Evolutionary conservation across 2,329 filamentous ascomycete genomes (phyloP).

Genomic region (Akanthomyces lecanii): DNA sequence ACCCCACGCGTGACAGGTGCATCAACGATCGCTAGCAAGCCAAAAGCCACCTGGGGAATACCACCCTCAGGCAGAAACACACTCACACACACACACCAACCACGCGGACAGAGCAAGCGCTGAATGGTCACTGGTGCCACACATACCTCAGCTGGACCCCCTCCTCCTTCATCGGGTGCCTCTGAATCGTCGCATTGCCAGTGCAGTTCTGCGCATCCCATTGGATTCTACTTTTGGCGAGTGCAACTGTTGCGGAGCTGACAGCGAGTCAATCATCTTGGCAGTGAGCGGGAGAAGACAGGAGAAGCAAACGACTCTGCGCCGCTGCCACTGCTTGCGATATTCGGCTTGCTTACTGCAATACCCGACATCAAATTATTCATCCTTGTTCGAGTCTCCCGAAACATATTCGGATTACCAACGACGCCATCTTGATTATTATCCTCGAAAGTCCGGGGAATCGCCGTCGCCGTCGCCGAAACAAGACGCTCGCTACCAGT

Average conservation of each 20-base stretch:
- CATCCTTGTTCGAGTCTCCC: neutral
- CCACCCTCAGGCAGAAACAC: neutral
- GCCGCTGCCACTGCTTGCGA: no score
- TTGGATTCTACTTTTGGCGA: neutral
- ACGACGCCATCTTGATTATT: neutral
- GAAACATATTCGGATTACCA: neutral
- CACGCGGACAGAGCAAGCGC: conserved; percentile 10
- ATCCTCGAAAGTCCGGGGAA: conserved; percentile 5
- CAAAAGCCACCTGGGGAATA: neutral
- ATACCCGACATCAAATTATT: neutral
- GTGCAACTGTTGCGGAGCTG: conserved; percentile 5
- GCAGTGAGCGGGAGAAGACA: neutral
- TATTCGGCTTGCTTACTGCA: neutral
- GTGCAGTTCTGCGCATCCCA: neutral
- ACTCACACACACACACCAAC: neutral
- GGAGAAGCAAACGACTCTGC: no score
- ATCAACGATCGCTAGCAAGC: conserved; percentile 8
- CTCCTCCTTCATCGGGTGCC: neutral
- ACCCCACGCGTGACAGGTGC: conserved; percentile 13
- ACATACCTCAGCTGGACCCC: conserved; percentile 13
- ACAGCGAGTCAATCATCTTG: conserved; percentile 13
- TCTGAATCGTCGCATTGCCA: conserved; percentile 4
- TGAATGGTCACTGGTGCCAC: conserved; percentile 9
- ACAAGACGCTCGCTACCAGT: neutral
- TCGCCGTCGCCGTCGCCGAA: conserved; percentile 2